A percentile compares a stretch with the other conserved stretches of the same genome.
Evolutionary conservation across 352 stramenopile species (phyloP).

Genomic region (Phytophthora ramorum): DNA sequence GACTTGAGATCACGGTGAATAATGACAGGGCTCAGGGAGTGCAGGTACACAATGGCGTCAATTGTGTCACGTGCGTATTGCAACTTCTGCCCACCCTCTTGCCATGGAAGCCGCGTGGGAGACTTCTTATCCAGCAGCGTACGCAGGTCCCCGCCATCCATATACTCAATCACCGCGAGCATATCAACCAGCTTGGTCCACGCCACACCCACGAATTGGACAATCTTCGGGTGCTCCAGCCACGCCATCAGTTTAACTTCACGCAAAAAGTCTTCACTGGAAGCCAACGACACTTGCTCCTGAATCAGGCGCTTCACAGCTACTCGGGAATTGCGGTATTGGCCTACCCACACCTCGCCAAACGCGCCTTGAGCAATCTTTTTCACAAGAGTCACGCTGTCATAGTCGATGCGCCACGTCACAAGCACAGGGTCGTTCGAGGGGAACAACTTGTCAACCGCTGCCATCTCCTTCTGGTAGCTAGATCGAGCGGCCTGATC

Average conservation of each 20-base stretch:
- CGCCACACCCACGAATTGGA: conserved; percentile 75
- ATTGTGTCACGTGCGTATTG: conserved; percentile 68
- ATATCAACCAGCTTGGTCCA: conserved; percentile 77
- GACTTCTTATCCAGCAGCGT: conserved; percentile 57
- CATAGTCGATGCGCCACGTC: conserved; percentile 76
- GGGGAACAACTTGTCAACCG: conserved; percentile 68
- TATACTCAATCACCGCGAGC: conserved; percentile 73
- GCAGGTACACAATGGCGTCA: conserved; percentile 74
- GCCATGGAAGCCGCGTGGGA: conserved; percentile 31
- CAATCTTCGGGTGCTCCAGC: conserved; percentile 72
- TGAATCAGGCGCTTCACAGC: conserved; percentile 70
- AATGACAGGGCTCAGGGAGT: conserved; percentile 67
- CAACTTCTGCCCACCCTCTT: conserved; percentile 43
- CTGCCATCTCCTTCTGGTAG: conserved; percentile 69
- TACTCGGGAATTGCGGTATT: conserved; percentile 63
- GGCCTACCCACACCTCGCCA: conserved; percentile 77
- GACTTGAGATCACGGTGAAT: conserved; percentile 80
- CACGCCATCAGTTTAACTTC: conserved; percentile 80
- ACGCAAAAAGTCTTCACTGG: conserved; percentile 68
- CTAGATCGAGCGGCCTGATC: conserved; percentile 63
- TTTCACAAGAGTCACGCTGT: conserved; percentile 66
- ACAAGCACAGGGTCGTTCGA: conserved; percentile 77
- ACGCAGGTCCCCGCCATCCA: conserved; percentile 70
- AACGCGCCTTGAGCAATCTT: conserved; percentile 75
- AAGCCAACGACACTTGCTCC: conserved; percentile 48